Conservation (phyloP, 768 basidiomycete species). For the Kwoniella heveanensis region DNA sequence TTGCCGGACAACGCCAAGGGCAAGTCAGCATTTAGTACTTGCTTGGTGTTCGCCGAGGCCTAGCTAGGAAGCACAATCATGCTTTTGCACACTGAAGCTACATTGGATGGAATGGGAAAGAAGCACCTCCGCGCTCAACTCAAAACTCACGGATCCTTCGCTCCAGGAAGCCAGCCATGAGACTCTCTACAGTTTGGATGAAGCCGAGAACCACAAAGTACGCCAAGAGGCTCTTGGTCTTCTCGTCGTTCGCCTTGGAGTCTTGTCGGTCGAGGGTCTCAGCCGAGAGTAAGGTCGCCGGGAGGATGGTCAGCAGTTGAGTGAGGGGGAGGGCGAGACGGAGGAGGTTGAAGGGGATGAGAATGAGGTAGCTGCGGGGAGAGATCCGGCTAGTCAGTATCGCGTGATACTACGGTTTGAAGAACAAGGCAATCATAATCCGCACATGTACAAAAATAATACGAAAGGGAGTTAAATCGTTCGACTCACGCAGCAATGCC, state of each 20-base stretch:
- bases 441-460: too few relatives aligned
- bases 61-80: too few relatives aligned
- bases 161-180: constrained; percentile 42
- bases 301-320: constrained; percentile 41
- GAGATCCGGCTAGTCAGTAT: too few relatives aligned
- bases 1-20: too few relatives aligned
- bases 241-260: constrained; percentile 24
- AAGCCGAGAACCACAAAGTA: constrained; percentile 48
- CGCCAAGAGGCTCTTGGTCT: constrained; percentile 35
- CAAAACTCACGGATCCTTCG: constrained; percentile 42
- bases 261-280: constrained; percentile 30
- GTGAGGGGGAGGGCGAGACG: constrained; percentile 45
- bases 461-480: too few relatives aligned
- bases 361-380: constrained; percentile 41
- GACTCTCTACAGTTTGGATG: constrained; percentile 43
- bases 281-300: constrained; percentile 39
- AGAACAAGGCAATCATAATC: too few relatives aligned
- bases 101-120: too few relatives aligned
- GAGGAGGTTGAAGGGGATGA: constrained; percentile 50
- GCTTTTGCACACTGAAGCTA: too few relatives aligned
- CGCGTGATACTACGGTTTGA: too few relatives aligned
- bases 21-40: too few relatives aligned
- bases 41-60: too few relatives aligned
- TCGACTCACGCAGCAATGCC: constrained; percentile 35
- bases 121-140: too few relatives aligned